Percentiles rank a stretch among this genome's conserved stretches.
These are phyloP conservation scores for Syncephalastrum racemosum DNA, from an alignment of 371 early-diverging fungal genomes.

Conservation along the genomic window DNA sequence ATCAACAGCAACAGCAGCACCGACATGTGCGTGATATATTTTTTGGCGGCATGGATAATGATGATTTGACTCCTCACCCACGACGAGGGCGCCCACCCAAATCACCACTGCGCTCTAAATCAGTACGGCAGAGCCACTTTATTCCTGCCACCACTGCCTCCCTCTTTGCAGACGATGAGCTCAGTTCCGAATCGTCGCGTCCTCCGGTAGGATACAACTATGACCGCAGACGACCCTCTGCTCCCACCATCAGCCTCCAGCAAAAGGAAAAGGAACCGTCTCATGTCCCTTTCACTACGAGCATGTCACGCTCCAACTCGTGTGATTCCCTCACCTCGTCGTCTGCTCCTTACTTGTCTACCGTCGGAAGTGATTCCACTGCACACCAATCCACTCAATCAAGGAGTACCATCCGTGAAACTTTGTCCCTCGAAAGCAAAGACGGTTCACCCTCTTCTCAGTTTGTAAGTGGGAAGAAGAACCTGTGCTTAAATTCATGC, in stretches of 20 bases:
- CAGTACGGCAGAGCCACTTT: too few relatives aligned
- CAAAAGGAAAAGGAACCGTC: conserved; percentile 1
- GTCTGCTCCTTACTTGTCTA: neutral
- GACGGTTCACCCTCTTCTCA: conserved; percentile 47
- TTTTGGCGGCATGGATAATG: neutral
- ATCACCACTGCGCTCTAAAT: conserved; percentile 29
- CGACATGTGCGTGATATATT: conserved; percentile 22
- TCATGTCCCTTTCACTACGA: conserved; percentile 1
- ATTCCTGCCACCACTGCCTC: conserved; percentile 1
- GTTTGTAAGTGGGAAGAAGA: conserved; percentile 52
- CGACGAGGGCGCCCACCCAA: conserved; percentile 29
- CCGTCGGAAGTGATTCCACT: neutral
- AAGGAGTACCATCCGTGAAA: conserved; percentile 27
- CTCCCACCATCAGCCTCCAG: conserved; percentile 12
- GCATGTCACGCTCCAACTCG: conserved; percentile 11
- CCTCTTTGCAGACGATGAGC: conserved; percentile 6
- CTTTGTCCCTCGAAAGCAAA: conserved; percentile 52
- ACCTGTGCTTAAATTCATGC: too few relatives aligned
- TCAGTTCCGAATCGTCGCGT: conserved; percentile 1
- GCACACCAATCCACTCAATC: neutral
- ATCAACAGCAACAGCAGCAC: conserved; percentile 2
- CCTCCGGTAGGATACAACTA: conserved; percentile 10
- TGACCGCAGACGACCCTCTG: conserved; percentile 19
- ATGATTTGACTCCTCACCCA: too few relatives aligned
- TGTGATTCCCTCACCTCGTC: conserved; percentile 5